phyloP scores from a whole-genome alignment of 139 green algal species.

The Marvania coccoides region DNA sequence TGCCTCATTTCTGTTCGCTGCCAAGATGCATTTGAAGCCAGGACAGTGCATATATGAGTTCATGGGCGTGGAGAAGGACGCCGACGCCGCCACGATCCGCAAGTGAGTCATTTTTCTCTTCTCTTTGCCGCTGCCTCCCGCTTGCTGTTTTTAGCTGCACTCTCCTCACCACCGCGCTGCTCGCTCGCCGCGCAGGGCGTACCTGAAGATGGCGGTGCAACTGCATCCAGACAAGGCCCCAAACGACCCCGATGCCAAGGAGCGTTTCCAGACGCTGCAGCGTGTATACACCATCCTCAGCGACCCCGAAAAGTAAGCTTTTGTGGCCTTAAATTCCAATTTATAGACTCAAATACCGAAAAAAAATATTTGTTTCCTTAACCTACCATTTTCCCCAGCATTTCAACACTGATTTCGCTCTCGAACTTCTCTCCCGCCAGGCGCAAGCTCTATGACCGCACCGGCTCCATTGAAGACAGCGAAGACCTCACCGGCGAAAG shows the following conservation, averaged over 20 bases:
- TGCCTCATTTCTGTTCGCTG: too few species aligned
- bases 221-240: conserved; percentile 92
- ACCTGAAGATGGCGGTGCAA: conserved; percentile 71
- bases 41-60: conserved; percentile 41
- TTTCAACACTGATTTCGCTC: background rate
- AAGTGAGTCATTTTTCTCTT: conserved; percentile 2
- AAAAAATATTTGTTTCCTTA: background rate
- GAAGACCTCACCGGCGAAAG: conserved; percentile 49
- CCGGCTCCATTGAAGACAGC: conserved; percentile 58
- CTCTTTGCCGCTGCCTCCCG: background rate
- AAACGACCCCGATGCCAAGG: conserved; percentile 48
- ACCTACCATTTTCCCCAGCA: background rate
- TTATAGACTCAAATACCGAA: background rate
- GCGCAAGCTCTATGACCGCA: conserved; percentile 86
- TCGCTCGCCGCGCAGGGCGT: too few species aligned
- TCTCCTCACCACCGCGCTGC: conserved; percentile 56
- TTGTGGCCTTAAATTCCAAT: too few species aligned
- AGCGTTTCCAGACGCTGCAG: conserved; percentile 82
- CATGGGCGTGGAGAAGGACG: conserved; percentile 46
- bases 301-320: conserved; percentile 76
- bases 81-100: conserved; percentile 18
- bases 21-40: too few species aligned
- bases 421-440: conserved; percentile 18
- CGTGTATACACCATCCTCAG: conserved; percentile 77
- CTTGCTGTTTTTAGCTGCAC: background rate